Percentiles rank a stretch among this genome's conserved stretches.
Conservation (phyloP, 2,329 filamentous ascomycete species). For the Teratosphaeriaceae sp. region DNA sequence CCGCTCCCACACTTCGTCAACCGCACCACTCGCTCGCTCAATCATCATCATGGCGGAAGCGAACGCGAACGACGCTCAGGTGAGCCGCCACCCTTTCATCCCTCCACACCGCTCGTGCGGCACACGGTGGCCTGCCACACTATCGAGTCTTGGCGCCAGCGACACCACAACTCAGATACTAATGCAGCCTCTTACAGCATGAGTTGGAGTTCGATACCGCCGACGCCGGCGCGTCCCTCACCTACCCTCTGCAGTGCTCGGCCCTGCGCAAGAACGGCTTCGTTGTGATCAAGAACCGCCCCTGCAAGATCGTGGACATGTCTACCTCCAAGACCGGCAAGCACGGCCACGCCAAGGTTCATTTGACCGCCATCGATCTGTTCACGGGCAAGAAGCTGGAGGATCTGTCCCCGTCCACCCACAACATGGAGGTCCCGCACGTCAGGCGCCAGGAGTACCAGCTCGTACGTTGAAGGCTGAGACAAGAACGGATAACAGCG, state of each 20-base stretch:
- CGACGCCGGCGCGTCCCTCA: constrained; percentile 92
- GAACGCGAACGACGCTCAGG: constrained; percentile 51
- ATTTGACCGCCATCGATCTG: constrained; percentile 96
- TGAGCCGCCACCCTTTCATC: constrained; percentile 34
- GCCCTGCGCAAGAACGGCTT: constrained; percentile 98
- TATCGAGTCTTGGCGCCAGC: background rate
- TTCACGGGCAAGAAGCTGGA: constrained; percentile 99
- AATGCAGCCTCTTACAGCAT: constrained; percentile 34
- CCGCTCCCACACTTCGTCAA: no score
- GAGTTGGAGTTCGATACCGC: constrained; percentile 78
- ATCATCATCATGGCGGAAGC: constrained; percentile 51
- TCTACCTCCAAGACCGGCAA: constrained; percentile 99
- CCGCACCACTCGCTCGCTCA: constrained; percentile 19
- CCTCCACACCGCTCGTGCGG: background rate
- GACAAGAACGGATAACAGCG: no score
- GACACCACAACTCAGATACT: background rate
- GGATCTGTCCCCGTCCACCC: constrained; percentile 96
- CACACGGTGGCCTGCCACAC: background rate
- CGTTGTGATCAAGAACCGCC: constrained; percentile 97
- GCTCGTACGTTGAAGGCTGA: constrained; percentile 89
- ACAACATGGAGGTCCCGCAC: constrained; percentile 96
- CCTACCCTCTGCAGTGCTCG: constrained; percentile 98
- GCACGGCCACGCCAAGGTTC: constrained; percentile 99
- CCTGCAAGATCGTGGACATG: constrained; percentile 99
- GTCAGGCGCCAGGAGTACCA: constrained; percentile 87